Evolutionary conservation across 495 filamentous ascomycete genomes (phyloP).

Genomic region (Tuber aestivum): DNA sequence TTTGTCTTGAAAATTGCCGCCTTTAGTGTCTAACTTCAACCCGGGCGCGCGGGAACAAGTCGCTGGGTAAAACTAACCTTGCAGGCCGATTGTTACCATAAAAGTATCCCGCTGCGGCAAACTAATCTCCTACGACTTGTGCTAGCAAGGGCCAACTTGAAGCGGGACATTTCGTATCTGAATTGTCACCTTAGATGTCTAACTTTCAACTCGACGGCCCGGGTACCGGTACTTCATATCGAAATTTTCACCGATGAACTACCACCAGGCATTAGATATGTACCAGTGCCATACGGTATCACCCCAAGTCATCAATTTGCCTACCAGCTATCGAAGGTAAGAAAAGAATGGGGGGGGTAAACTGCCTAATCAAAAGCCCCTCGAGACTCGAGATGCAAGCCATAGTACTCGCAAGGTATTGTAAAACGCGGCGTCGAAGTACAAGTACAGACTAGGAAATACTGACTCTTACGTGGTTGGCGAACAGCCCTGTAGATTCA

Average conservation of each 20-base stretch:
- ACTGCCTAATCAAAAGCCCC: neutral
- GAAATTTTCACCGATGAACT: neutral
- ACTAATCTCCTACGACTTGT: neutral
- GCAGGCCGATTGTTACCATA: too few species aligned
- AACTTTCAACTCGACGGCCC: neutral
- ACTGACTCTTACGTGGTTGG: neutral
- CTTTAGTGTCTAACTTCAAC: neutral
- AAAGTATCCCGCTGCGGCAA: too few species aligned
- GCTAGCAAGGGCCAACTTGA: neutral
- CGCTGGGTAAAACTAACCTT: neutral
- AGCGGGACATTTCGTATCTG: neutral
- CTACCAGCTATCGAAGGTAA: neutral
- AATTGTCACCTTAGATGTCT: neutral
- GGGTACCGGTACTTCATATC: neutral
- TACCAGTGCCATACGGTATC: neutral
- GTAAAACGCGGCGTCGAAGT: neutral
- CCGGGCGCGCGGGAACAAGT: neutral
- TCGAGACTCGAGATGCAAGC: neutral
- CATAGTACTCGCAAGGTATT: neutral
- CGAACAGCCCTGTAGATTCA: neutral
- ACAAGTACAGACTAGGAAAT: neutral
- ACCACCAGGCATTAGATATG: neutral
- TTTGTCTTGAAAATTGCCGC: neutral
- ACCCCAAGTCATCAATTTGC: too few species aligned
- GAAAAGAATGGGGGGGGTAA: neutral